Evolutionary conservation across 495 filamentous ascomycete species (phyloP).

Genomic region (Ramalina intermedia): DNA sequence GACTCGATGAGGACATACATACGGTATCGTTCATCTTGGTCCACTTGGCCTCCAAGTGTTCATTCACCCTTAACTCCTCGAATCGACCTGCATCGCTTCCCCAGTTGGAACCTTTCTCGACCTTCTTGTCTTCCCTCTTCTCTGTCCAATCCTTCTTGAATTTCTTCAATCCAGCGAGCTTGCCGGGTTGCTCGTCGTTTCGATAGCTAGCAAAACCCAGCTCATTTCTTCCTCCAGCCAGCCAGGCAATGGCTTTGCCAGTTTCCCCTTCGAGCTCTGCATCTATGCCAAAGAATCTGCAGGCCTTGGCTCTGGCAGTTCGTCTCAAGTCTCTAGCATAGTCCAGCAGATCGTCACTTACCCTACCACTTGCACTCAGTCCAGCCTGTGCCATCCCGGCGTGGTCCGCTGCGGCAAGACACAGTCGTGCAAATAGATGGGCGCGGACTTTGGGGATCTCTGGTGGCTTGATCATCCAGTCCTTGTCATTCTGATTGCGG

Average conservation of each 20-base stretch:
- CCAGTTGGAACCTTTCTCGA: conserved; percentile 58
- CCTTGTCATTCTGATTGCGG: conserved; percentile 62
- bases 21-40: conserved; percentile 84
- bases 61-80: conserved; percentile 74
- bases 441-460: conserved; percentile 80
- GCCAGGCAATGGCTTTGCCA: conserved; percentile 73
- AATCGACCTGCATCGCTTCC: conserved; percentile 69
- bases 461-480: conserved; percentile 85
- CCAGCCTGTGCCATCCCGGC: conserved; percentile 36
- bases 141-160: conserved; percentile 60
- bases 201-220: conserved; percentile 37
- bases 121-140: conserved; percentile 49
- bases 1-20: conserved; percentile 20
- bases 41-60: conserved; percentile 84
- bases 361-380: conserved; percentile 26
- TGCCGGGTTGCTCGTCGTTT: conserved; percentile 27
- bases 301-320: conserved; percentile 66
- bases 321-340: conserved; percentile 63
- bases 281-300: conserved; percentile 81
- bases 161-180: conserved; percentile 40
- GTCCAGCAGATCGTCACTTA: conserved; percentile 48
- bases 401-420: conserved; percentile 51
- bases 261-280: conserved; percentile 68
- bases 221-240: conserved; percentile 54
- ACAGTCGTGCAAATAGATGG: conserved; percentile 72